Conservation (phyloP, 192 early-diverging fungal species). For the Oehlia diaphana region DNA sequence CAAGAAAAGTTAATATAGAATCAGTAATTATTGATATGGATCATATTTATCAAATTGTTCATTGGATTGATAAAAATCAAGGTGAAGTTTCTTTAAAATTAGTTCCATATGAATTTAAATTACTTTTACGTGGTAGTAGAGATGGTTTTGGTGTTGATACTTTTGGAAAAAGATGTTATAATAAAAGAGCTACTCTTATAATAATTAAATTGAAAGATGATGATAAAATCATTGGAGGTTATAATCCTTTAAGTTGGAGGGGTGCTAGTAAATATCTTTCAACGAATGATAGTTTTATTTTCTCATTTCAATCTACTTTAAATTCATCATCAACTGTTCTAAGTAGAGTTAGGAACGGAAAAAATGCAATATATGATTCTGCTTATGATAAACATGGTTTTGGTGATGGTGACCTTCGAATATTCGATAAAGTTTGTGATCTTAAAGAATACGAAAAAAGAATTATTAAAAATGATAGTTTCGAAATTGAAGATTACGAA, state of each 20-base stretch:
- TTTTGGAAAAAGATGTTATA: conserved; percentile 10
- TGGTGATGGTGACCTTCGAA: neutral
- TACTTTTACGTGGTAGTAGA: conserved; percentile 16
- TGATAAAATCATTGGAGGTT: conserved; percentile 6
- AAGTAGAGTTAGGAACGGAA: neutral
- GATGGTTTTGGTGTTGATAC: neutral
- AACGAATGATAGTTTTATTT: neutral
- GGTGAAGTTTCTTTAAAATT: neutral
- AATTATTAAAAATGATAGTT: neutral
- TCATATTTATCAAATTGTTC: neutral
- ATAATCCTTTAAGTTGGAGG: neutral
- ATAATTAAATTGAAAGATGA: neutral
- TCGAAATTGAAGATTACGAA: conserved; percentile 25
- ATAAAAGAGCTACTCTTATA: conserved; percentile 2
- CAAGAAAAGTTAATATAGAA: neutral
- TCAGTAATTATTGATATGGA: conserved; percentile 2
- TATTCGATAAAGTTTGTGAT: neutral
- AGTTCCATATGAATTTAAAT: conserved; percentile 16
- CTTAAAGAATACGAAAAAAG: neutral
- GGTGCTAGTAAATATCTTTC: neutral
- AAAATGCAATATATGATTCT: neutral
- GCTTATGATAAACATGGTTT: neutral
- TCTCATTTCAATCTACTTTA: neutral
- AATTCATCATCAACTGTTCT: neutral
- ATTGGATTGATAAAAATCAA: conserved; percentile 11